Evolutionary conservation across 2,329 filamentous ascomycete genomes (phyloP), one percentile per base, ranked within the genome.

Genomic region (Penicillium oxalicum): DNA sequence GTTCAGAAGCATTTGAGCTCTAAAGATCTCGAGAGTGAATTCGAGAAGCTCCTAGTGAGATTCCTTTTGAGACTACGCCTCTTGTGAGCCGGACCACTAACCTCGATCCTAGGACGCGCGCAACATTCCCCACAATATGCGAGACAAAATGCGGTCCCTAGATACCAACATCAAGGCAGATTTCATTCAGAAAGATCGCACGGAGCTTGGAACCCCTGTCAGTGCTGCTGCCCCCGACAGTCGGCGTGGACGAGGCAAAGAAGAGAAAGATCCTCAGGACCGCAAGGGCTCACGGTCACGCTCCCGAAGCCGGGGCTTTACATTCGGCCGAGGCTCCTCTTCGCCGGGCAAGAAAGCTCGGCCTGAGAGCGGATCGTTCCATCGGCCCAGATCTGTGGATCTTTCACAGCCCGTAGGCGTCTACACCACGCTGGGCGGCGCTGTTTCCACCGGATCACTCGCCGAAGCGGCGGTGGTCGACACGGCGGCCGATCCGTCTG

Each of bases 81-180:
- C 12, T 18, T 9, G 9, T 32, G 2, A 27, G 36, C 13, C 18
- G 28, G 36, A 4, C 24, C 24, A 39, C 50, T 58, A 41, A 58
- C 46, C 7, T 40, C 4, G 42, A 47, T 38, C 82, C 69, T 67
- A 95, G 69, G 89, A 95, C 65, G 83, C 91, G 13, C 81, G 91
- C 55, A 95, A 97, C 61, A 95, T 97, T 47, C 91, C 91, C 3
- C 88, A 94, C 62, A 87, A 95, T 55, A 90, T 95, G 76, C 80
- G 91, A 47, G 89, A 91, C 68, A 94, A 94, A 72, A 96, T 98
- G 90, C 82, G 91, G 40, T 91, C 84, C 48, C 75, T 98, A 51
- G 89, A 88, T 54, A 80, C 88, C 56, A 86, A 87, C 33, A 91
- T 97, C 74, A 98, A 98, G 71, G 88, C 90, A 65, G 91, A 97